Conservation (phyloP, 192 early-diverging fungal genomes). For the Coemansia sp. region DNA sequence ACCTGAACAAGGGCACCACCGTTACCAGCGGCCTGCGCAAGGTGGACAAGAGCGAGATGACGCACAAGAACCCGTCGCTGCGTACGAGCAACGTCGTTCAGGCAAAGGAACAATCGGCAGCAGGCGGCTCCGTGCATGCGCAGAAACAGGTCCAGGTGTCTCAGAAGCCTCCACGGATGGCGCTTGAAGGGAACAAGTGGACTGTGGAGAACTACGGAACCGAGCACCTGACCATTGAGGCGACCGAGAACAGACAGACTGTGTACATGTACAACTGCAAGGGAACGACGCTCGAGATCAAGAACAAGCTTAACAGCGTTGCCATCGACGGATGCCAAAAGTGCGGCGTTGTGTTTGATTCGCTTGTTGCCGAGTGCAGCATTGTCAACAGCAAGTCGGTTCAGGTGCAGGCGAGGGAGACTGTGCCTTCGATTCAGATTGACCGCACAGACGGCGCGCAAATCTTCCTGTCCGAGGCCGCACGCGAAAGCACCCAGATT, state of each 20-base stretch:
- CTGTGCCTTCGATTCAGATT: slow-evolving; percentile 79
- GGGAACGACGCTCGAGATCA: slow-evolving; percentile 86
- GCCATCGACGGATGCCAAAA: slow-evolving; percentile 88
- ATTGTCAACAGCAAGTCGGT: slow-evolving; percentile 88
- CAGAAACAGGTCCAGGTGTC: slow-evolving; percentile 14
- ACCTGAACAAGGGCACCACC: slow-evolving; percentile 76
- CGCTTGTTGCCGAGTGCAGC: slow-evolving; percentile 82
- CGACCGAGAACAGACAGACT: slow-evolving; percentile 78
- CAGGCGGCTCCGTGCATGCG: background rate
- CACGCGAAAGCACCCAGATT: slow-evolving; percentile 73
- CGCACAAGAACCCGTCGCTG: slow-evolving; percentile 95
- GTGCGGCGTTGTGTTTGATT: slow-evolving; percentile 79
- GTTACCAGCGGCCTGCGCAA: slow-evolving; percentile 83
- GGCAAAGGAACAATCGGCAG: slow-evolving; percentile 5
- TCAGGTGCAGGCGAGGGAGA: slow-evolving; percentile 81
- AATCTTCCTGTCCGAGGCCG: slow-evolving; percentile 81
- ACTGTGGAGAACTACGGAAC: slow-evolving; percentile 84
- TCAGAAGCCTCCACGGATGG: slow-evolving; percentile 68
- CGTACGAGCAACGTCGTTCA: slow-evolving; percentile 66
- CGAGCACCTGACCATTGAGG: slow-evolving; percentile 72
- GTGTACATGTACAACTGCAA: slow-evolving; percentile 96
- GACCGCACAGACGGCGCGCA: slow-evolving; percentile 94
- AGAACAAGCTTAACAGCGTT: slow-evolving; percentile 90
- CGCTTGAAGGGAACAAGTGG: slow-evolving; percentile 92
- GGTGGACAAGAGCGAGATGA: slow-evolving; percentile 96